These are phyloP conservation scores for Syzygium aqueum DNA, from an alignment of 345 rosid genomes.

Conservation along the genomic window DNA sequence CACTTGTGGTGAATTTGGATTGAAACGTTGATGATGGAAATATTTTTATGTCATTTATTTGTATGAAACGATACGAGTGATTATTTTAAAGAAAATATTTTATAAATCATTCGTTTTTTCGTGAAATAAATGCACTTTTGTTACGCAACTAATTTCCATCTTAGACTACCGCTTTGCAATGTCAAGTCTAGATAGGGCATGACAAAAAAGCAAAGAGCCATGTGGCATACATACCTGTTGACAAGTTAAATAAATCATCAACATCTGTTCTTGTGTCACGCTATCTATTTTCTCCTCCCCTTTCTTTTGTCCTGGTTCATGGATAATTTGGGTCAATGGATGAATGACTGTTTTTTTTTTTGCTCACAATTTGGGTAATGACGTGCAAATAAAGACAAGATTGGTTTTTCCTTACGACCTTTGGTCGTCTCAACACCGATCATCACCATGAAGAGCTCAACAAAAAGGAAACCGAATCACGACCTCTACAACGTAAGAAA, in stretches of 20 bases:
- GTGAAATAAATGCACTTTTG: accelerated
- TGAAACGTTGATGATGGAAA: accelerated
- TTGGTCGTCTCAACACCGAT: neutral
- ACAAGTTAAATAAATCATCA: neutral
- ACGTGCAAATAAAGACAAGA: neutral
- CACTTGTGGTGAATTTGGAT: neutral
- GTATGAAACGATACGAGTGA: no score
- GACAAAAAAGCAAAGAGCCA: neutral
- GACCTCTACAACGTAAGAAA: neutral
- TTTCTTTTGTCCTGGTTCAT: neutral
- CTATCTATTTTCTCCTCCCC: neutral
- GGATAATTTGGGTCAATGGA: neutral
- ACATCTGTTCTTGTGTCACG: neutral
- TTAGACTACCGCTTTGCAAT: neutral
- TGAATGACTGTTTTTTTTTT: neutral
- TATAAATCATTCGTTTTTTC: neutral
- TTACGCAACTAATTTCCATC: neutral
- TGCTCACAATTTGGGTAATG: neutral
- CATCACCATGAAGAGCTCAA: neutral
- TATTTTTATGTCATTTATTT: neutral
- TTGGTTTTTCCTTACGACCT: no score
- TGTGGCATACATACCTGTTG: neutral
- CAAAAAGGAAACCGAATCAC: neutral
- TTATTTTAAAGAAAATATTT: neutral
- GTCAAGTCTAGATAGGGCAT: neutral